phyloP scores from a whole-genome alignment of 192 early-diverging fungal species.

The Jimgerdemannia lactiflua region DNA sequence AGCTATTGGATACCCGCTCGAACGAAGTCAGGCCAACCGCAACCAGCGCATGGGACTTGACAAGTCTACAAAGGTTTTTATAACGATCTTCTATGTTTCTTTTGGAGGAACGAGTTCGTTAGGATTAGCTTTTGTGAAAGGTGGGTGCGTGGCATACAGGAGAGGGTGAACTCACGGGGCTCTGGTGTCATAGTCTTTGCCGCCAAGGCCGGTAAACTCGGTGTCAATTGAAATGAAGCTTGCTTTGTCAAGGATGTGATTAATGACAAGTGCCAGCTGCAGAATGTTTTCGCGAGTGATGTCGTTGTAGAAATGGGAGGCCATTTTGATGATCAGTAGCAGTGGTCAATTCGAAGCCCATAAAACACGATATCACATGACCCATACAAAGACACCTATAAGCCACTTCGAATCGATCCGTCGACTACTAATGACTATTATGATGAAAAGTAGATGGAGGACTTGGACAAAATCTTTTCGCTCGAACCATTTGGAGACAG shows the following conservation, averaged over 20 bases:
- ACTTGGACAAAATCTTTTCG: too few species aligned
- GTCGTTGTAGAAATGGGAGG: constrained; percentile 53
- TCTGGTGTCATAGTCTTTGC: constrained; percentile 24
- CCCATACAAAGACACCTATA: too few species aligned
- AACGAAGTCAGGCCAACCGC: constrained; percentile 83
- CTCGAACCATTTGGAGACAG: too few species aligned
- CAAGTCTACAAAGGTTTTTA: constrained; percentile 65
- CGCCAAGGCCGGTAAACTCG: constrained; percentile 86
- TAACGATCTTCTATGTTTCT: constrained; percentile 86
- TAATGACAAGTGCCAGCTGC: constrained; percentile 40
- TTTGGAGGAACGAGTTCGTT: constrained; percentile 5
- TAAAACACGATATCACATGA: too few species aligned
- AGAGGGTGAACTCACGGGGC: constrained; percentile 21
- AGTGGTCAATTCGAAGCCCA: too few species aligned
- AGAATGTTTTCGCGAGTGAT: constrained; percentile 62
- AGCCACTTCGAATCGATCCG: too few species aligned
- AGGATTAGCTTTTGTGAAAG: not conserved
- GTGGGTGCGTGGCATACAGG: constrained; percentile 15
- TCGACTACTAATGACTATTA: too few species aligned
- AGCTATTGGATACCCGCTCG: constrained; percentile 16
- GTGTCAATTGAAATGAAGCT: constrained; percentile 85
- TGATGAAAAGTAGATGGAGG: too few species aligned
- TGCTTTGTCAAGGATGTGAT: constrained; percentile 45
- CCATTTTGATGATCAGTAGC: not conserved
- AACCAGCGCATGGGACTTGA: constrained; percentile 72